These are phyloP conservation scores for Euphorbia peplus DNA, from an alignment of 345 rosid genomes.

Conservation along the genomic window DNA sequence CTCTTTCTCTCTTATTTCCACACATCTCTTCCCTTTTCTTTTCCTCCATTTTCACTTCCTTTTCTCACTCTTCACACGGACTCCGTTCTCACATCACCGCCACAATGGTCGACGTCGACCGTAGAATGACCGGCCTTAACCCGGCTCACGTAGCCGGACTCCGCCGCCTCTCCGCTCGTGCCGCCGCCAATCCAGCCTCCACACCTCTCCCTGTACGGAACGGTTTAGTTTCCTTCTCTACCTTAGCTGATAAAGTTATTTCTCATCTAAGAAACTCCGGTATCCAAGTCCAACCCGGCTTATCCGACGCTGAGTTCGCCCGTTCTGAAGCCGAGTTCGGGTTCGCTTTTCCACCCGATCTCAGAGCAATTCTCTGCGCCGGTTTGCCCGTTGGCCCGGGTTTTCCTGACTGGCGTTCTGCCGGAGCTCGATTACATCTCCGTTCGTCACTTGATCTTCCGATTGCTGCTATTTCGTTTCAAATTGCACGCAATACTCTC, in stretches of 20 bases:
- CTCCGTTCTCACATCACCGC: no score
- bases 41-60: slow-evolving; percentile 18
- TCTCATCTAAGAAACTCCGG: slow-evolving; percentile 64
- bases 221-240: slow-evolving; percentile 66
- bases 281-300: slow-evolving; percentile 75
- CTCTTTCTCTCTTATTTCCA: not conserved
- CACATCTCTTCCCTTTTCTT: not conserved
- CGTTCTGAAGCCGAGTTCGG: slow-evolving; percentile 88
- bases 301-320: slow-evolving; percentile 80
- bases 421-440: slow-evolving; percentile 72
- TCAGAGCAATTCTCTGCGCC: slow-evolving; percentile 76
- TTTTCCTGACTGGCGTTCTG: slow-evolving; percentile 92
- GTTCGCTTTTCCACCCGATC: slow-evolving; percentile 92
- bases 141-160: slow-evolving; percentile 89
- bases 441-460: slow-evolving; percentile 84
- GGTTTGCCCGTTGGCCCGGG: slow-evolving; percentile 88
- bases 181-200: slow-evolving; percentile 62
- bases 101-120: slow-evolving; percentile 95
- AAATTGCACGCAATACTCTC: slow-evolving; percentile 75
- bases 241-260: slow-evolving; percentile 71
- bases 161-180: slow-evolving; percentile 92
- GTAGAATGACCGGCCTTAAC: slow-evolving; percentile 83
- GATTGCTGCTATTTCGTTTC: slow-evolving; percentile 82
- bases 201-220: slow-evolving; percentile 48
- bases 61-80: slow-evolving; percentile 4